These are phyloP conservation scores for Diaporthe helianthi DNA, from an alignment of 2,329 filamentous ascomycete genomes.

Conservation along the genomic window DNA sequence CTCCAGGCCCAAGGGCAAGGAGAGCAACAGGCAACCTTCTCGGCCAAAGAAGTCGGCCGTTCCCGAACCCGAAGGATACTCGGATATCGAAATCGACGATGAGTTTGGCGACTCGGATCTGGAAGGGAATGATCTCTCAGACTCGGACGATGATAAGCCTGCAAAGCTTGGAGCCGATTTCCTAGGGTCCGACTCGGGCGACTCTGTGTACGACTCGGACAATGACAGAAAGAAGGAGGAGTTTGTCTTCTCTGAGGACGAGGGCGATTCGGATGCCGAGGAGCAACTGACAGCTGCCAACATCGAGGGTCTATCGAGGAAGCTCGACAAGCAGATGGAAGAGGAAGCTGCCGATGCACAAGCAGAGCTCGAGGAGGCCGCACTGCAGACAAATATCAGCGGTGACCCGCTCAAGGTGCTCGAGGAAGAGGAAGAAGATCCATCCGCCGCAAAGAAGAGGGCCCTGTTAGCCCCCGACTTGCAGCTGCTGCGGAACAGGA, in stretches of 20 bases:
- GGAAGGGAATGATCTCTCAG: conserved; percentile 51
- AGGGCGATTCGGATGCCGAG: conserved; percentile 85
- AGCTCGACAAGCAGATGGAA: conserved; percentile 79
- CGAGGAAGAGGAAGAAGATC: conserved; percentile 49
- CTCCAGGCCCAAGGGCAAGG: conserved; percentile 44
- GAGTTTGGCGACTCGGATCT: conserved; percentile 53
- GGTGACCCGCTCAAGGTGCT: conserved; percentile 53
- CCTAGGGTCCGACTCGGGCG: conserved; percentile 60
- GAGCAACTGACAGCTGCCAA: conserved; percentile 94
- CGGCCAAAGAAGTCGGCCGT: conserved; percentile 49
- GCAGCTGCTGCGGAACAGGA: conserved; percentile 84
- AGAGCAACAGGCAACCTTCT: conserved; percentile 44
- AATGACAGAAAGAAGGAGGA: conserved; percentile 61
- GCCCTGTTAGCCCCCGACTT: conserved; percentile 83
- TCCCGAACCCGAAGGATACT: conserved; percentile 50
- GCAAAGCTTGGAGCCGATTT: conserved; percentile 64
- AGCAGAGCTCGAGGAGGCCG: conserved; percentile 83
- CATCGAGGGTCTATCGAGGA: conserved; percentile 88
- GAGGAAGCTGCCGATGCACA: conserved; percentile 83
- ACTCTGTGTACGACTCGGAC: conserved; percentile 76
- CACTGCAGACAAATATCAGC: conserved; percentile 92
- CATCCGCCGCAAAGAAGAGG: conserved; percentile 47
- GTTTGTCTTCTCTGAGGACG: conserved; percentile 94
- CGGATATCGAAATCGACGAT: conserved; percentile 53
- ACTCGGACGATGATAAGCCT: conserved; percentile 49